Percentiles rank a stretch among this genome's conserved stretches.
Evolutionary conservation across 345 rosid species (phyloP).

Genomic region (Populus nigra): DNA sequence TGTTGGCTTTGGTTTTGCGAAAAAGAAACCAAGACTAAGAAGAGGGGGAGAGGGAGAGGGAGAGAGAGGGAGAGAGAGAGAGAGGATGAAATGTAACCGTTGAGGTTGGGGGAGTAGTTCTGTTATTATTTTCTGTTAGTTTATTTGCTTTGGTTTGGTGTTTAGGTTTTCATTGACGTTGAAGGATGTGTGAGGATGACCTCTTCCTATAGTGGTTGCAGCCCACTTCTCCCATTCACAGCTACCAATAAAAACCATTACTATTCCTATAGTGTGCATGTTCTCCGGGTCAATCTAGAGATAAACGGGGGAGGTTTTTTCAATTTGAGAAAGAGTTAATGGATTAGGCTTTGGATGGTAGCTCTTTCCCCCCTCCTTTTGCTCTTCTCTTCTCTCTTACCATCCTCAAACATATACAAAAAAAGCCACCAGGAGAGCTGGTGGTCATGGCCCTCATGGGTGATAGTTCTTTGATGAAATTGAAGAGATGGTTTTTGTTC

Average conservation of each 20-base stretch:
- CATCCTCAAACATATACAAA: no score
- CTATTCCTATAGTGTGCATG: no score
- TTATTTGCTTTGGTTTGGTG: constrained; percentile 9
- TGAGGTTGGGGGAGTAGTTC: neutral
- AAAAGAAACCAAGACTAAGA: neutral
- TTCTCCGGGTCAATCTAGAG: no score
- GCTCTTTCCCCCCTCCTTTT: no score
- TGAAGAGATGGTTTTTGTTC: no score
- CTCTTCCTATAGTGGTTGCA: constrained; percentile 1
- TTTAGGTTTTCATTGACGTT: neutral
- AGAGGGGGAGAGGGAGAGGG: neutral
- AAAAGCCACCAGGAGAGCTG: no score
- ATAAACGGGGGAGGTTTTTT: no score
- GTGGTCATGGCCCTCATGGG: no score
- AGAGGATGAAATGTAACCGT: constrained; percentile 24
- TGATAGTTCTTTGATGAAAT: no score
- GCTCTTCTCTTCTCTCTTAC: no score
- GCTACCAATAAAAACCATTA: neutral
- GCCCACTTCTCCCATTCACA: constrained; percentile 14
- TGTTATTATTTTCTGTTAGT: constrained; percentile 17
- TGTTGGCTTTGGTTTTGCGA: constrained; percentile 19
- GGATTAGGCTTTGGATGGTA: no score
- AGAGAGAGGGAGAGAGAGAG: neutral
- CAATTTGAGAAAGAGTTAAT: no score
- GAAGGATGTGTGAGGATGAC: constrained; percentile 6